Percentiles rank a stretch among this genome's conserved stretches.
These are phyloP conservation scores for Mrakia gelida DNA, from an alignment of 768 basidiomycete genomes.

Conservation along the genomic window DNA sequence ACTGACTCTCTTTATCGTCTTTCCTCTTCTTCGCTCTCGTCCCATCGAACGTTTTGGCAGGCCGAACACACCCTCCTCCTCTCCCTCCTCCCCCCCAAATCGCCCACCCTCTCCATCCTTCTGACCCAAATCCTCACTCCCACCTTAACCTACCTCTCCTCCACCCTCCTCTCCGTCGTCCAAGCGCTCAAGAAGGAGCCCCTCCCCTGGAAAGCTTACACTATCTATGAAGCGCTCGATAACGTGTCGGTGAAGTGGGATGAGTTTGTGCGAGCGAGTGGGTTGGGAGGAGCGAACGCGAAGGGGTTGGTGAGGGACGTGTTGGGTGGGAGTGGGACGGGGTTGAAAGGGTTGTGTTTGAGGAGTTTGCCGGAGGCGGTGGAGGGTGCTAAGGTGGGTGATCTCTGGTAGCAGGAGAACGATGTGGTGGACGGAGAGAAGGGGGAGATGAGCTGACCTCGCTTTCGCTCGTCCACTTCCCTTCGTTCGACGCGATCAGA, in stretches of 20 bases:
- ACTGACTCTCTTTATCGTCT: neutral
- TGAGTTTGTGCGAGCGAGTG: constrained; percentile 2
- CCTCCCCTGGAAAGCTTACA: constrained; percentile 25
- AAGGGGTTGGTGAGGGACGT: neutral
- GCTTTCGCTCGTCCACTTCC: neutral
- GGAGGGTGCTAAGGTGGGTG: constrained; percentile 20
- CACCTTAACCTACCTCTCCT: constrained; percentile 4
- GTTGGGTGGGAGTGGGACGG: neutral
- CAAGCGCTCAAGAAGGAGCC: constrained; percentile 18
- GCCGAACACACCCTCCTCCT: constrained; percentile 19
- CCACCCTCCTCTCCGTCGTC: neutral
- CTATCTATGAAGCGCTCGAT: neutral
- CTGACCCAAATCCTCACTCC: constrained; percentile 18
- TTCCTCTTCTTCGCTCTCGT: too few species aligned
- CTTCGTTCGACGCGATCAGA: neutral
- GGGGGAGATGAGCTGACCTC: neutral
- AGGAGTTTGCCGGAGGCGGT: constrained; percentile 25
- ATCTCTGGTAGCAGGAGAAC: too few species aligned
- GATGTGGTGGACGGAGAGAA: neutral
- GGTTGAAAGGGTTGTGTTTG: constrained; percentile 9
- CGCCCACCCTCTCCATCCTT: neutral
- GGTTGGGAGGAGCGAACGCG: neutral
- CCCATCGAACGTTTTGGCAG: neutral
- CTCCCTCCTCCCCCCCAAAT: neutral
- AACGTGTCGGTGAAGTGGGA: constrained; percentile 1